Evolutionary conservation across 2,329 filamentous ascomycete species (phyloP), one percentile per base, ranked within the genome.

Genomic region (Diplodia mutila): DNA sequence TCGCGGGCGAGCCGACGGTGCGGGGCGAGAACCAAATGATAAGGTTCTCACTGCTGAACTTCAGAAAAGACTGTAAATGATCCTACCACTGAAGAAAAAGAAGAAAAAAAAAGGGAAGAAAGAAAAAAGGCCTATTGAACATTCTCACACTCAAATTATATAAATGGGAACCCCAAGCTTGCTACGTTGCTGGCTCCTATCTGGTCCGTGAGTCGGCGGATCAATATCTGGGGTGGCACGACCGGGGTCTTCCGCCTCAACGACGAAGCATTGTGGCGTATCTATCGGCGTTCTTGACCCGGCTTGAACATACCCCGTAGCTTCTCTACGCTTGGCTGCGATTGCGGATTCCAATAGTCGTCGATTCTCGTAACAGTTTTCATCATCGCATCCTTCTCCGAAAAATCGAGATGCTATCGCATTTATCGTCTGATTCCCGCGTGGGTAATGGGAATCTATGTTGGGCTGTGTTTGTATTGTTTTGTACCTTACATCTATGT

Each of bases 211-310:
- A 21, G n/a, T 34, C 18, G 27, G 39, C 39, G 27, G 8, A 27
- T n/a, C 39, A 23, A 25, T 51, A 51, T 63, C 59, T 63, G 59
- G 59, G 59, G 59, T 51, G 34, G 59, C 59, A 63, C 59, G 59
- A 32, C 59, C 59, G 59, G 59, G 59, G 59, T 63, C 25, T n/a
- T 63, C 59, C 57, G 39, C 23, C 37, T 27, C 25, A 61, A 18
- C 37, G 27, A 32, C 27, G 16, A 63, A 63, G 59, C 42, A 63
- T 63, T 63, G 59, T 63, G 59, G 59, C 59, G 59, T 37, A 34
- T 51, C 46, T 14, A 21, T 23, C 59, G 59, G 59, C 29, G 5
- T 34, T 63, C 59, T 63, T 63, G 59, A 23, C 59, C 18, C n/a
- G 29, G 27, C 46, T 37, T 63, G 42, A 18, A 37, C n/a, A 34